phyloP scores from a whole-genome alignment of 139 green algal genomes.

The Dunaliella primolecta region DNA sequence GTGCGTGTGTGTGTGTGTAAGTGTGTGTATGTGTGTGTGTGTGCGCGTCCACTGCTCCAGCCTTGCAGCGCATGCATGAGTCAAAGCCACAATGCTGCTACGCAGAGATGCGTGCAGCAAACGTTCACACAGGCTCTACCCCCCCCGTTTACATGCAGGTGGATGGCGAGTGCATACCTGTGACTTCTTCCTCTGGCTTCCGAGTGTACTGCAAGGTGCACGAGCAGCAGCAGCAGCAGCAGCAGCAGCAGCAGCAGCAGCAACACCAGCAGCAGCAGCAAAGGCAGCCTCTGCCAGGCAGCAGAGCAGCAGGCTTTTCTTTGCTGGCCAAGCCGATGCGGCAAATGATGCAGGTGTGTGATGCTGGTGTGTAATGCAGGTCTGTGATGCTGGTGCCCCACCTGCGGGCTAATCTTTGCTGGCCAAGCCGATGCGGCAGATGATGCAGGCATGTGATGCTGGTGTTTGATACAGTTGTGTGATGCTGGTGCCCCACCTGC shows the following conservation, averaged over 20 bases:
- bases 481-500: too few relatives aligned
- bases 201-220: slow-evolving; percentile 17
- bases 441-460: neutral
- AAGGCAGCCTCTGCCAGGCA: neutral
- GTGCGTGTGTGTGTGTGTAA: too few relatives aligned
- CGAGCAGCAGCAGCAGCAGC: neutral
- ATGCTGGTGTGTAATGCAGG: neutral
- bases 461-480: neutral
- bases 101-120: too few relatives aligned
- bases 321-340: neutral
- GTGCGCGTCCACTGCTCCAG: too few relatives aligned
- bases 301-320: neutral
- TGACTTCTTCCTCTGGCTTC: slow-evolving; percentile 5
- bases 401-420: neutral
- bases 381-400: too few relatives aligned
- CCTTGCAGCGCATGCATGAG: too few relatives aligned
- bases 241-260: neutral
- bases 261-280: neutral
- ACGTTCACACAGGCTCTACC: too few relatives aligned
- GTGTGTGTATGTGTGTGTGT: too few relatives aligned
- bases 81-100: too few relatives aligned
- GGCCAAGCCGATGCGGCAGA: neutral
- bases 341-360: neutral
- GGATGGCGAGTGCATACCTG: neutral
- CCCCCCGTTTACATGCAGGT: slow-evolving; percentile 9